Base-by-base conservation (phyloP, 75 land plant species). In the Picea glauca region DNA sequence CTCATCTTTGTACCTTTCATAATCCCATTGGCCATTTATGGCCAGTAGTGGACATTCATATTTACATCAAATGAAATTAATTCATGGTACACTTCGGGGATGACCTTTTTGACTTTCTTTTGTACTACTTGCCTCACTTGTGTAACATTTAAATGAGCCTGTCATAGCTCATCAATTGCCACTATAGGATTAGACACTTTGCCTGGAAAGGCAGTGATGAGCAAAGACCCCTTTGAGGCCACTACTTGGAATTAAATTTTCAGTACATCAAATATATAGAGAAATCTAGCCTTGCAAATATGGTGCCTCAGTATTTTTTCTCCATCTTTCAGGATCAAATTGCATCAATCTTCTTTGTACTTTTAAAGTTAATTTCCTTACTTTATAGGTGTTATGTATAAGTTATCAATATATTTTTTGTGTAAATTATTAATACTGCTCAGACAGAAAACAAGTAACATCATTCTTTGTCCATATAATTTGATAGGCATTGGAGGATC, bases 401-500 rank as follows among this genome's bases (percentile, higher is more conserved):
- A 5, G 2, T 11, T 43, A 20, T 20, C 50, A n/a, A 20, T 70
- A 38, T 43, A 70, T 8, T 20, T 43, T 68, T 9, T 5, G 18
- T 70, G 74, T 70, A 20, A 20, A 40, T 18, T 70, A 40, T 70
- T 70, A 12, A 70, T 17, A n/a, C 12, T 70, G 26, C 26, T 43
- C 18, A 2, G 23, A n/a, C 20, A 32, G 50, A 70, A 35, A 70
- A 70, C 9, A 18, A 43, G 40, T 20, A 43, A 70, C 50, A 70
- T 20, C 35, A 26, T 12, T 26, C 5, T 20, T 70, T n/a, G 50
- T 46, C n/a, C 26, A 18, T 58, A 5, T 13, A 62, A 35, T 73
- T 40, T 65, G 17, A 15, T 62, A 98, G 99, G 96, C 90, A 20
- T 83, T 98, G 63, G 99, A 98, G 72, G 99, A 98, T 85, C 87